A percentile compares a stretch with the other conserved stretches of the same genome.
These are phyloP conservation scores for Luffa aegyptiaca DNA, from an alignment of 306 rosid genomes.

Conservation along the genomic window DNA sequence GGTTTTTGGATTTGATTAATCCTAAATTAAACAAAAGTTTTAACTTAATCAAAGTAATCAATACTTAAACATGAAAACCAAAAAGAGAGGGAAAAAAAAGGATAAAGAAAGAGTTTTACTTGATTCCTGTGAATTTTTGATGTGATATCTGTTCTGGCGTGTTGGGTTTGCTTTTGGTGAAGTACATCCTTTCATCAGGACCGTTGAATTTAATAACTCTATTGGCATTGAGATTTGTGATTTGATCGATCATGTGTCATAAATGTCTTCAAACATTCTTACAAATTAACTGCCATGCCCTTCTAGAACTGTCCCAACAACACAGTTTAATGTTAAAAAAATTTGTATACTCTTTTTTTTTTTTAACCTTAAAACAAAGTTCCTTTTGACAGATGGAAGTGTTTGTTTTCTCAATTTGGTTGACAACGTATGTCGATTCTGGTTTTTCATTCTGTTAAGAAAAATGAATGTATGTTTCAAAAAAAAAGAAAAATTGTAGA, in stretches of 20 bases:
- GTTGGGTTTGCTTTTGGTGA: neutral
- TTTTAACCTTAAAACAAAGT: neutral
- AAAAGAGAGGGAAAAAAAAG: neutral
- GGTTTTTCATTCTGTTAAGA: no score
- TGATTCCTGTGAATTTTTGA: slow-evolving; percentile 2
- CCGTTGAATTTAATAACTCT: neutral
- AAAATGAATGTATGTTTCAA: no score
- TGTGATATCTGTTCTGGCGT: neutral
- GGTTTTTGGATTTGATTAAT: neutral
- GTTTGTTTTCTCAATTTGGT: neutral
- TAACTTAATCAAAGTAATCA: neutral
- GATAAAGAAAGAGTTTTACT: neutral
- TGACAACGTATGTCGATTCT: neutral
- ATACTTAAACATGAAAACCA: neutral
- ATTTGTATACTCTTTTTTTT: neutral
- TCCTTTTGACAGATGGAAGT: neutral
- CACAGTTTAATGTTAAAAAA: neutral
- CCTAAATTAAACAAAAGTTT: neutral
- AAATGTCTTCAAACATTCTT: slow-evolving; percentile 11
- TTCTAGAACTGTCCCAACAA: neutral
- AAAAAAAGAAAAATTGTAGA: no score
- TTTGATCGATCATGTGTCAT: neutral
- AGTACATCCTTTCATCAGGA: neutral
- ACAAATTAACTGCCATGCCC: neutral
- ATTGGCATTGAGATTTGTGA: neutral